Evolutionary conservation across 257 asterid species (phyloP), one percentile per base, ranked within the genome.

Genomic region (Haberlea rhodopensis): DNA sequence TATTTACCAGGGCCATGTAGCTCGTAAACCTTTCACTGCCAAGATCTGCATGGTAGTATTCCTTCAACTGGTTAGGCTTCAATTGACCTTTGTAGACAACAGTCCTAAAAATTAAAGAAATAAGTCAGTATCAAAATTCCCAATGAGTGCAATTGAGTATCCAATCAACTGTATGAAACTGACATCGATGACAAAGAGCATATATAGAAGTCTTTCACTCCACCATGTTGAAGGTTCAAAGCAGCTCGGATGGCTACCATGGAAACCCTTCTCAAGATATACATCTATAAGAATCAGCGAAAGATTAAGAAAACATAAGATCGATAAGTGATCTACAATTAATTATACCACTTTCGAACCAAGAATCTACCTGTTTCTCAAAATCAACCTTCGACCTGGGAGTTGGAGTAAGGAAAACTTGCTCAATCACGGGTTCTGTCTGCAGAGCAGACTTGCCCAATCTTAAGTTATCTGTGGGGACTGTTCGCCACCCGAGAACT

Each of bases 1-100:
- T 80, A 86, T 74, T 94, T 94, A 94, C 99, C 99, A 94, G 94
- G 94, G 99, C 99, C 99, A 94, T 94, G 99, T 94, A 94, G 96
- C 99, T 94, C 90, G 99, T 87, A 86, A 94, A 94, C 96, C 96
- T 94, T 94, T 94, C 99, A 87, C 82, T 86, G 78, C 97, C 99
- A 80, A 94, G 90, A 80, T 94, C 99, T 60, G 97, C 95, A 68
- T 79, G 78, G 83, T 87, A 94, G 82, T 94, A 94, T 3, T 82
- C 95, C 76, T 80, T 84, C 84, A 94, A 76, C 79, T 94, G 99
- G 69, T 76, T 75, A 23, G 99, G 99, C 81, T 90, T 94, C 83
- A 94, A 68, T 81, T 94, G 99, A 68, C 99, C 99, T 82, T 94
- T 94, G 90, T 94, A 94, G 70, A 94, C 96, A 49, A 94, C 67